Conservation (phyloP, 2,329 filamentous ascomycete species). For the Botrytis tulipae region DNA sequence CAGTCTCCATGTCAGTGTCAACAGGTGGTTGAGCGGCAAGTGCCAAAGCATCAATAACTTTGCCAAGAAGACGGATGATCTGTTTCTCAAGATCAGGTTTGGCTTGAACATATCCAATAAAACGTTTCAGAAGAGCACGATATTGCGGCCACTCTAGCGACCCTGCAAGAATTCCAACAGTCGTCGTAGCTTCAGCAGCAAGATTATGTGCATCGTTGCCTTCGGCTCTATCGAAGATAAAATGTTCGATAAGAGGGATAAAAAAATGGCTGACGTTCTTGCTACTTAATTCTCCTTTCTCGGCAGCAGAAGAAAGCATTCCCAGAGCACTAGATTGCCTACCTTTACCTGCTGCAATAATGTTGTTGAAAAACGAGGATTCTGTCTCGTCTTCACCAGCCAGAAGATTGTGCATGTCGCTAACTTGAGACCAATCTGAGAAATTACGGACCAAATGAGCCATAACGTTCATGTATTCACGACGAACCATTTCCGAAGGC, state of each 20-base stretch:
- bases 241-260: constrained; percentile 89
- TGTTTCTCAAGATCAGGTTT: constrained; percentile 84
- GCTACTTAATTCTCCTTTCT: constrained; percentile 63
- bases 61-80: constrained; percentile 76
- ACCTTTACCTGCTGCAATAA: constrained; percentile 85
- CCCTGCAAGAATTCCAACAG: constrained; percentile 71
- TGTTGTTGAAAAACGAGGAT: constrained; percentile 86
- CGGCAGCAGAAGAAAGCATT: constrained; percentile 68
- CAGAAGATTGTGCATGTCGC: constrained; percentile 71
- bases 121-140: constrained; percentile 77
- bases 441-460: constrained; percentile 74
- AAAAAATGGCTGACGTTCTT: constrained; percentile 83
- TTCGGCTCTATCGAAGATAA: constrained; percentile 79
- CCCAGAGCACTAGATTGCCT: constrained; percentile 81
- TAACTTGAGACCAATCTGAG: constrained; percentile 66
- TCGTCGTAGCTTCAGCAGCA: constrained; percentile 79
- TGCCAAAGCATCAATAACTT: constrained; percentile 74
- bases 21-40: constrained; percentile 45
- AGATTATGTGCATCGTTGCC: constrained; percentile 77
- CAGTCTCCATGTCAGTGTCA: constrained; percentile 35
- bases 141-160: constrained; percentile 91
- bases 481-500: constrained; percentile 76
- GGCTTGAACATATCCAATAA: constrained; percentile 75
- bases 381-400: constrained; percentile 55
- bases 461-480: constrained; percentile 78